Base-by-base conservation (phyloP, 805 yeast genomes). In the Wickerhamiella australiensis region DNA sequence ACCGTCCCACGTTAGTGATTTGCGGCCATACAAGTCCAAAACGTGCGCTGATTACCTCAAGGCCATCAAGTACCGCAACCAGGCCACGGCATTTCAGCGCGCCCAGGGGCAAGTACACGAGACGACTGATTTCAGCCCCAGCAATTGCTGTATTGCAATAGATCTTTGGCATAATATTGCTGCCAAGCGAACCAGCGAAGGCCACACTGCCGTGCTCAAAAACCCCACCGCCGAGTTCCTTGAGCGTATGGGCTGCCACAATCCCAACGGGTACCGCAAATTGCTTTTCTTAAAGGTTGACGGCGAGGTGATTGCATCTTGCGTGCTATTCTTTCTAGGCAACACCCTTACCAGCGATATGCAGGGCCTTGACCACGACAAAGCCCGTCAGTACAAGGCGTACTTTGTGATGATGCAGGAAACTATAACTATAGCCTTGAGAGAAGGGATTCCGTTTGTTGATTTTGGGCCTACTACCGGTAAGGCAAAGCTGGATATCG, bases 331-430 rank as follows among this genome's bases (percentile, higher is more conserved):
- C 58, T 52, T 72, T 46, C 58, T 70, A 17, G 74, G 74, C 5
- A 70, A 66, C 47, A 70, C 74, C 1, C 65, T 70, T 38, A 70
- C 74, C 2, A 66, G 72, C 4, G 74, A 70, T 52, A 58, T 70
- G 12, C 74, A 70, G 54, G 74, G 74, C 8, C 57, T 70, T 21
- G 67, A 70, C 48, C 70, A 68, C 47, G 73, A 69, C 18, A 53
- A 52, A 20, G 68, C 68, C 13, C 62, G 69, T 26, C 59, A 66
- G 44, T 66, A 65, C 53, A 69, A 68, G 54, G 73, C 72, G 2
- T 70, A 70, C 50, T 70, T 70, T 57, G 74, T 69, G 17, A 70
- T 70, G 74, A 70, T 70, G 74, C 73, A 70, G 57, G 64, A 67
- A 38, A 69, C 69, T 13, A 68, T 70, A 20, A 58, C 60, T 21